phyloP scores from a whole-genome alignment of 2,329 filamentous ascomycete genomes.

The Ceratocystis diversiconidia region DNA sequence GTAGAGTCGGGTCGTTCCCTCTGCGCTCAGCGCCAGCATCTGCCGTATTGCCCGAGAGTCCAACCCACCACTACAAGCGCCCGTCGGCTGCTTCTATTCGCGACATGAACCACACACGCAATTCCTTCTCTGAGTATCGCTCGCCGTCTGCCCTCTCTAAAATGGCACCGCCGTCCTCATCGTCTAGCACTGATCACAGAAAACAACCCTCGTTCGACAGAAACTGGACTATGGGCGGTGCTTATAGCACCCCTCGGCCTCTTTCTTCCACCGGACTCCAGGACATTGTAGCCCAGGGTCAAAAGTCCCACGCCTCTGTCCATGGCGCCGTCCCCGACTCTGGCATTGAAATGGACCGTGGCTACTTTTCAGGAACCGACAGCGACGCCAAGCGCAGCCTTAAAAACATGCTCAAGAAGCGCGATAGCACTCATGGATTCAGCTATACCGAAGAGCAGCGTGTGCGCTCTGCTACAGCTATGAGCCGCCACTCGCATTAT shows the following conservation, averaged over 20 bases:
- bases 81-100: constrained; percentile 73
- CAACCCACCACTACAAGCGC: constrained; percentile 33
- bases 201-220: constrained; percentile 57
- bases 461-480: constrained; percentile 48
- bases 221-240: constrained; percentile 51
- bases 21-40: constrained; percentile 15
- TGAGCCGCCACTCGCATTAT: constrained; percentile 61
- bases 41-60: constrained; percentile 30
- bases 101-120: constrained; percentile 64
- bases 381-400: constrained; percentile 49
- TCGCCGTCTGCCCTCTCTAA: constrained; percentile 77
- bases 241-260: constrained; percentile 29
- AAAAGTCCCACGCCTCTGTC: constrained; percentile 21
- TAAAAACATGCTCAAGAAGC: constrained; percentile 65
- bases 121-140: constrained; percentile 18
- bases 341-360: constrained; percentile 58
- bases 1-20: constrained; percentile 25
- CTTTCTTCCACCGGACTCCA: constrained; percentile 40
- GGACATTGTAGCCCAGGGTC: constrained; percentile 25
- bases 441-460: constrained; percentile 66
- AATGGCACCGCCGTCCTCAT: constrained; percentile 33
- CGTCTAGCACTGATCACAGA: constrained; percentile 31
- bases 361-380: constrained; percentile 88
- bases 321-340: constrained; percentile 31
- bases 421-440: constrained; percentile 35